A percentile compares a stretch with the other conserved stretches of the same genome.
phyloP scores from a whole-genome alignment of 2,329 filamentous ascomycete genomes.

The Venturia effusa region DNA sequence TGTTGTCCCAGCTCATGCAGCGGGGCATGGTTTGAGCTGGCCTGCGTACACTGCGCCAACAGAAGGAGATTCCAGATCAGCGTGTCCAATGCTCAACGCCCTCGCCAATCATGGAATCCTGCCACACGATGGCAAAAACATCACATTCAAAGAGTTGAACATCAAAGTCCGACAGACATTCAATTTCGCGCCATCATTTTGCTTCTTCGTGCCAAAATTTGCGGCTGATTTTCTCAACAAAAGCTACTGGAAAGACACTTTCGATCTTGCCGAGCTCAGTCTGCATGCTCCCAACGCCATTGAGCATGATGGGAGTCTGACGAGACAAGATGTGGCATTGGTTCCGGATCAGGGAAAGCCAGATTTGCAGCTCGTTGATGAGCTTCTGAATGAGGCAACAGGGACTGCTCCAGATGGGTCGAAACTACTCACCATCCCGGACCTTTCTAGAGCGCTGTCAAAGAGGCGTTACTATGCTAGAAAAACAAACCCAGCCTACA shows the following conservation, averaged over 20 bases:
- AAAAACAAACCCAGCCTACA: slow-evolving; percentile 26
- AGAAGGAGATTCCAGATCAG: slow-evolving; percentile 16
- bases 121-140: slow-evolving; percentile 22
- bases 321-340: slow-evolving; percentile 17
- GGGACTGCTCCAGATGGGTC: slow-evolving; percentile 24
- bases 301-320: slow-evolving; percentile 27
- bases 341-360: slow-evolving; percentile 19
- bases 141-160: slow-evolving; percentile 21
- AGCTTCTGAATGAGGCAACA: slow-evolving; percentile 24
- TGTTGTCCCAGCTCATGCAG: slow-evolving; percentile 24
- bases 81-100: slow-evolving; percentile 24
- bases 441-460: slow-evolving; percentile 24
- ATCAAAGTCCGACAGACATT: slow-evolving; percentile 17
- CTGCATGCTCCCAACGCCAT: slow-evolving; percentile 21
- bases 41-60: slow-evolving; percentile 27
- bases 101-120: slow-evolving; percentile 26
- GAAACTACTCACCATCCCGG: slow-evolving; percentile 24
- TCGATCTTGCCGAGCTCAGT: slow-evolving; percentile 21
- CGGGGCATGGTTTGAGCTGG: slow-evolving; percentile 27
- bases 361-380: slow-evolving; percentile 18
- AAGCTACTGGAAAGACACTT: slow-evolving; percentile 8
- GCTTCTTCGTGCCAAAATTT: slow-evolving; percentile 19
- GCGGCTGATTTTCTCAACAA: slow-evolving; percentile 14
- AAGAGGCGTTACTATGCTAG: slow-evolving; percentile 25
- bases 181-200: slow-evolving; percentile 21